Conservation (phyloP, 2,329 filamentous ascomycete genomes). For the Xylaria arbuscula region DNA sequence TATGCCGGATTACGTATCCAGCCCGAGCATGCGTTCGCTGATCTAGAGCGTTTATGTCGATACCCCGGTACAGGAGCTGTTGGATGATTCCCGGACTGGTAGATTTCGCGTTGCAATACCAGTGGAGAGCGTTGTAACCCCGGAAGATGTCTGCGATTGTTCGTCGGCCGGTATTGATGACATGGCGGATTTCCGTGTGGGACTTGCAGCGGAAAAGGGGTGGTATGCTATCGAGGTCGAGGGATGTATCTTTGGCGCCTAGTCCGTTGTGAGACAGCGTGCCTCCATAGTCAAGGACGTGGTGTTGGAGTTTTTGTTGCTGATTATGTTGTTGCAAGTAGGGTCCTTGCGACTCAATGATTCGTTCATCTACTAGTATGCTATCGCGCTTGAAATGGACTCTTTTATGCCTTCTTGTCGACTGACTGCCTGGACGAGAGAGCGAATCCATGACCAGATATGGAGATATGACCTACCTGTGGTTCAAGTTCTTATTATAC, state of each 20-base stretch:
- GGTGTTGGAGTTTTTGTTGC: neutral
- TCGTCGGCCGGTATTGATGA: slow-evolving; percentile 21
- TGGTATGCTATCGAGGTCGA: slow-evolving; percentile 11
- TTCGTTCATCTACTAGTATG: slow-evolving; percentile 11
- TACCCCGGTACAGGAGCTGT: slow-evolving; percentile 14
- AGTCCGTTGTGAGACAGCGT: neutral
- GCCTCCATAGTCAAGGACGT: neutral
- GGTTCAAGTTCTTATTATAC: neutral
- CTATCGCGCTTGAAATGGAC: slow-evolving; percentile 24
- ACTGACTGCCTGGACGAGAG: neutral
- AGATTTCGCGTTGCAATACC: slow-evolving; percentile 37
- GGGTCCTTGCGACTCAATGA: neutral
- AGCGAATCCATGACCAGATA: slow-evolving; percentile 8
- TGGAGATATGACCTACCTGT: neutral
- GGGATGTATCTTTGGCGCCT: neutral
- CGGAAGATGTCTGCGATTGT: slow-evolving; percentile 22
- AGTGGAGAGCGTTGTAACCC: slow-evolving; percentile 36
- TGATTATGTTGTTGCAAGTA: neutral
- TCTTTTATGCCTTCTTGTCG: neutral
- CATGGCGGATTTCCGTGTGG: slow-evolving; percentile 5
- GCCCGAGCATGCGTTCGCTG: slow-evolving; percentile 3
- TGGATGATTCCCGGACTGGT: slow-evolving; percentile 31
- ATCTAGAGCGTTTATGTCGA: slow-evolving; percentile 35
- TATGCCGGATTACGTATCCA: slow-evolving; percentile 17
- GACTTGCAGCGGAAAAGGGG: slow-evolving; percentile 35